Conservation (phyloP, 1,284 basidiomycete genomes). For the Trametes versicolor region DNA sequence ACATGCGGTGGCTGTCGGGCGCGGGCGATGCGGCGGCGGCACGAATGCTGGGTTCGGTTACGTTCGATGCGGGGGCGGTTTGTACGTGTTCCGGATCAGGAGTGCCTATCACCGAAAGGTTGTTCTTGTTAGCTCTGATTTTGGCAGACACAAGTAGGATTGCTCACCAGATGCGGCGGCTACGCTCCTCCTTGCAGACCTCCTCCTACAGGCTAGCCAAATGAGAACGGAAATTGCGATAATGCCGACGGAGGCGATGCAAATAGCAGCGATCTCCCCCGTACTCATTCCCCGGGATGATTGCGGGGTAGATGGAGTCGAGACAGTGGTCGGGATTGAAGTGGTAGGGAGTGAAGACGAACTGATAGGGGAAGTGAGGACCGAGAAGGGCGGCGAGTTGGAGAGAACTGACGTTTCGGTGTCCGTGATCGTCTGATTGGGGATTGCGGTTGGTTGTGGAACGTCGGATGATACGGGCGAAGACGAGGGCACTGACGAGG, state of each 20-base stretch:
- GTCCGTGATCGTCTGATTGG: conserved; percentile 1
- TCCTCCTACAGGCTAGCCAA: conserved; percentile 11
- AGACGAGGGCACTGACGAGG: neutral
- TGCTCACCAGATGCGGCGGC: neutral
- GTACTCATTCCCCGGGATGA: conserved; percentile 3
- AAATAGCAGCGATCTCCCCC: conserved; percentile 23
- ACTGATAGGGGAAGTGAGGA: neutral
- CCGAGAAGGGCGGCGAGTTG: neutral
- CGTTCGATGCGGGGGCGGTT: neutral
- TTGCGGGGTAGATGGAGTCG: neutral
- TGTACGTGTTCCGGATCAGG: neutral
- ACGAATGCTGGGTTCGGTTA: neutral
- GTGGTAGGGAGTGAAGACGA: neutral
- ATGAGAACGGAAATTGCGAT: conserved; percentile 9
- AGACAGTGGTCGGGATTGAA: neutral
- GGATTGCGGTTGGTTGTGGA: neutral
- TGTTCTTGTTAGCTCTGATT: neutral
- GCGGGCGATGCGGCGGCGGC: neutral
- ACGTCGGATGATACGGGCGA: neutral
- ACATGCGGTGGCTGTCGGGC: neutral
- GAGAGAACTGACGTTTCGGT: conserved; percentile 1
- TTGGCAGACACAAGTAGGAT: neutral
- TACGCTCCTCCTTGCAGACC: neutral
- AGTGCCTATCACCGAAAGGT: neutral
- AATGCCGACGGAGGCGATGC: conserved; percentile 9